phyloP scores from a whole-genome alignment of 2,329 filamentous ascomycete genomes.

The Domatiomyces globalis region DNA sequence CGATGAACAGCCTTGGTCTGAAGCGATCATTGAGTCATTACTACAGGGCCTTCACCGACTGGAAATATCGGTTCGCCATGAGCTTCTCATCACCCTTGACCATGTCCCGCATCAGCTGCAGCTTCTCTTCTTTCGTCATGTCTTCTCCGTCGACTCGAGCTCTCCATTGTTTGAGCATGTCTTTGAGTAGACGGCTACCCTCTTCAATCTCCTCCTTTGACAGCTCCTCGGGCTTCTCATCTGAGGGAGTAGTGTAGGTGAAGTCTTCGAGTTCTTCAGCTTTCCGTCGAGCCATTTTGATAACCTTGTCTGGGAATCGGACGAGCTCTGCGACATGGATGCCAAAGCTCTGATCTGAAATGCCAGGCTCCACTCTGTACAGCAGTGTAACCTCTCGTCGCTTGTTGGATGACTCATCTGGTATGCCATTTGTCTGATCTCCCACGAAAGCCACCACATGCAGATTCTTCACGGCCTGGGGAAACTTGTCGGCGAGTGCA shows the following conservation, averaged over 20 bases:
- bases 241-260: constrained; percentile 56
- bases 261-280: constrained; percentile 98
- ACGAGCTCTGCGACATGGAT: constrained; percentile 97
- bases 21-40: constrained; percentile 2
- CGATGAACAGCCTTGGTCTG: no score
- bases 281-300: constrained; percentile 98
- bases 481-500: constrained; percentile 70
- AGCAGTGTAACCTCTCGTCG: constrained; percentile 78
- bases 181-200: constrained; percentile 72
- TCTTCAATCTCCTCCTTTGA: constrained; percentile 78
- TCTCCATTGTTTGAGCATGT: constrained; percentile 75
- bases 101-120: constrained; percentile 62
- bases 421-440: constrained; percentile 24
- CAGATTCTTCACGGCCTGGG: constrained; percentile 70
- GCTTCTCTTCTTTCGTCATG: constrained; percentile 61
- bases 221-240: constrained; percentile 41
- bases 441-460: constrained; percentile 91
- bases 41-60: constrained; percentile 33
- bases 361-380: constrained; percentile 89
- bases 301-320: constrained; percentile 88
- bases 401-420: constrained; percentile 36
- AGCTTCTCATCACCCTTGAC: constrained; percentile 58
- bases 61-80: constrained; percentile 41
- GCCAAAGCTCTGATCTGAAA: constrained; percentile 94
- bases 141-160: constrained; percentile 45